These are phyloP conservation scores for Dipodascus albidus DNA, from an alignment of 805 yeast genomes.

Conservation along the genomic window DNA sequence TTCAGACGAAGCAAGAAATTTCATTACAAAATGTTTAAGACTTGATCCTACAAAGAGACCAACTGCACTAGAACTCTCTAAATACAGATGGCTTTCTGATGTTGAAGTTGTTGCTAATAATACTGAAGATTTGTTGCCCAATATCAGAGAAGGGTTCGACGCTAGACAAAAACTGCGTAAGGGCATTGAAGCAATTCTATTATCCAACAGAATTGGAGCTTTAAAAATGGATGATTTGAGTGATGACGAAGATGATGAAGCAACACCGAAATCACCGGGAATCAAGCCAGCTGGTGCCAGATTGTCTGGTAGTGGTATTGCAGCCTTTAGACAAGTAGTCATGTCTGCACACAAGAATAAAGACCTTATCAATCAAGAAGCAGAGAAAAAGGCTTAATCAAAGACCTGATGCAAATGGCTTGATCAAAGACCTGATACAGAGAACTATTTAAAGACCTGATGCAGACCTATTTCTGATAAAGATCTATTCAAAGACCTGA, in stretches of 20 bases:
- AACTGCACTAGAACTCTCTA: constrained; percentile 49
- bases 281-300: neutral
- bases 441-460: too few relatives aligned
- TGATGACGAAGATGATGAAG: constrained; percentile 38
- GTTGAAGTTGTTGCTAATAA: constrained; percentile 30
- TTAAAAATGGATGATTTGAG: constrained; percentile 41
- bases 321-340: constrained; percentile 52
- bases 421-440: too few relatives aligned
- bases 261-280: too few relatives aligned
- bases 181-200: constrained; percentile 74
- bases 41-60: constrained; percentile 59
- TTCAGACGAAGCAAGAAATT: constrained; percentile 67
- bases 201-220: constrained; percentile 67
- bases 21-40: constrained; percentile 60
- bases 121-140: constrained; percentile 63
- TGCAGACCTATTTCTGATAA: too few relatives aligned
- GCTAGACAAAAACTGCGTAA: constrained; percentile 76
- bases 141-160: constrained; percentile 67
- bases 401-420: neutral
- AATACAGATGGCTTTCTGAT: constrained; percentile 61
- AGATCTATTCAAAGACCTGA: too few relatives aligned
- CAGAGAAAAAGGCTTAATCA: neutral
- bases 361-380: constrained; percentile 24
- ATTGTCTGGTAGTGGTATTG: neutral
- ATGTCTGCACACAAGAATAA: constrained; percentile 53